Evolutionary conservation across 495 filamentous ascomycete genomes (phyloP), one percentile per base, ranked within the genome.

Genomic region (Penicillium atrosanguineum): DNA sequence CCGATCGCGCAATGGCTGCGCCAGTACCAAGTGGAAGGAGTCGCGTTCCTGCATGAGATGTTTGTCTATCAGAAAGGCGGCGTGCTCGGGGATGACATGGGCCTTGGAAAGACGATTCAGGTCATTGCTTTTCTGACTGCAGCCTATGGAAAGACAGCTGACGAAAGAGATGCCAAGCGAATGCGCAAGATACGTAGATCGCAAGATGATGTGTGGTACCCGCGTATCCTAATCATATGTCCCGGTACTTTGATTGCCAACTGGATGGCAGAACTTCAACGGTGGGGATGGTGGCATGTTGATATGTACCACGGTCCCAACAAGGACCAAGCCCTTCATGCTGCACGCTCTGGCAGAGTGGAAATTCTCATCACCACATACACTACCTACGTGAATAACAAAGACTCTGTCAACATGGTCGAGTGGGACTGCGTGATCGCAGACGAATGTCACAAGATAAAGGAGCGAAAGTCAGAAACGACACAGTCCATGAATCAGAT

Each of bases 391-490:
- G 85, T 87, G 50, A 81, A 84, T 39, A 84, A 88, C 58, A 83
- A 84, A 48, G 80, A 84, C 39, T 69, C 83, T 4, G 80, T 98
- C 60, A 97, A 98, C 57, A 82, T 86, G 67, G 75, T 97, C 2
- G 82, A 87, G 50, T 98, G 94, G 94, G 94, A 98, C 64, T 94
- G 90, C 64, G 88, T 96, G n/a, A 84, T 98, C 53, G 95, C 94
- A 2, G 94, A 98, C 57, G 94, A 98, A 65, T 97, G 94, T 55
- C 94, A 98, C 66, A 74, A 77, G n/a, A 83, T 97, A 56, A 98
- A 97, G 68, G 91, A 91, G 56, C 74, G 82, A 40, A 78, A 67
- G 25, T 87, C 92, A 0, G 88, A 85, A 44, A 87, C 87, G 7
- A 96, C 95, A 0, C 79, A 87, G 57, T 82, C 90, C 1, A 94